Conservation (phyloP, 495 filamentous ascomycete genomes). For the Pseudevernia furfuracea region DNA sequence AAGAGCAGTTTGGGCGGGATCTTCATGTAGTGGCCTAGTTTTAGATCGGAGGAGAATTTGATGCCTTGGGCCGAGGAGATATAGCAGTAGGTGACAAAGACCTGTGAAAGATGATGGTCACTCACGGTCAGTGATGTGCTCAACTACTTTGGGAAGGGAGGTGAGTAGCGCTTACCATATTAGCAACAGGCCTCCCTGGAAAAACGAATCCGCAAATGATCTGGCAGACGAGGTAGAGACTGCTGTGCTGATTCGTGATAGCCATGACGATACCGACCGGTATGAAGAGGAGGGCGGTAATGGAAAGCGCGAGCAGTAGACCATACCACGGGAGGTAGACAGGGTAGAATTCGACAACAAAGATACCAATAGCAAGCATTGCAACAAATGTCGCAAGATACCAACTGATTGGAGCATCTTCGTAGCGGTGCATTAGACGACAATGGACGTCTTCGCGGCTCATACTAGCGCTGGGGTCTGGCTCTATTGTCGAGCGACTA, state of each 20-base stretch:
- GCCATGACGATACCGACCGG: conserved; percentile 81
- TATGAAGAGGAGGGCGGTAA: conserved; percentile 66
- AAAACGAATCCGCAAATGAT: conserved; percentile 72
- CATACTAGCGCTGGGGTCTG: conserved; percentile 13
- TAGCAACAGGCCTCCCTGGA: conserved; percentile 73
- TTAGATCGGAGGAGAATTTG: conserved; percentile 79
- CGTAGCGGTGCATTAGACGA: conserved; percentile 65
- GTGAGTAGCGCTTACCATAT: conserved; percentile 47
- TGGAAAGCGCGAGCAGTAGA: conserved; percentile 62
- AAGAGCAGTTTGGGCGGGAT: conserved; percentile 78
- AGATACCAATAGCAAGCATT: conserved; percentile 68
- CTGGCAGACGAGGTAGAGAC: conserved; percentile 71
- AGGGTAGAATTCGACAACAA: conserved; percentile 77
- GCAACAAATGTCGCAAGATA: conserved; percentile 60
- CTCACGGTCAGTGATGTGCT: too few species aligned
- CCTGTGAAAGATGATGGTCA: background rate
- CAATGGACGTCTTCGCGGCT: conserved; percentile 65
- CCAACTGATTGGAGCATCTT: conserved; percentile 71
- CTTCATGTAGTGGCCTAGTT: conserved; percentile 90
- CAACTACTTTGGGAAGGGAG: background rate
- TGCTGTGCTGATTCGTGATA: conserved; percentile 75
- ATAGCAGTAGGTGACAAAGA: conserved; percentile 79
- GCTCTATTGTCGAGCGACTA: conserved; percentile 7
- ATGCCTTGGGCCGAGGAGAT: conserved; percentile 77
- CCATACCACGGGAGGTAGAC: conserved; percentile 73